A percentile compares a stretch with the other conserved stretches of the same genome.
These are phyloP conservation scores for Globisporangium paddicum DNA, from an alignment of 352 stramenopile species.

Conservation along the genomic window DNA sequence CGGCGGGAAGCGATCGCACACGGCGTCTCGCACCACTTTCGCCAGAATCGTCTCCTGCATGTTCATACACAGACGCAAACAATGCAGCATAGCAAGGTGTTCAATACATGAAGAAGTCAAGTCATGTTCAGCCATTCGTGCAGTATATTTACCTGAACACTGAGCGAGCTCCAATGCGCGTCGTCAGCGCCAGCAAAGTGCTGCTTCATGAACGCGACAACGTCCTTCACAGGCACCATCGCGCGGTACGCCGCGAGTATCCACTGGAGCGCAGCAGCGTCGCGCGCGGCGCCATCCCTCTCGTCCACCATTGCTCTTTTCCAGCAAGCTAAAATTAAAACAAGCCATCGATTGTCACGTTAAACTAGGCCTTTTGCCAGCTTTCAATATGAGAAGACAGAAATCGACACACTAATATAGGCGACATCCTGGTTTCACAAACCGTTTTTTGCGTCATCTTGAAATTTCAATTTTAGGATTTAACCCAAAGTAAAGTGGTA, in stretches of 20 bases:
- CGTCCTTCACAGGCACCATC: conserved; percentile 44
- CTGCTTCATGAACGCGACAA: conserved; percentile 35
- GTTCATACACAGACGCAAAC: background rate
- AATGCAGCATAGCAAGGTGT: background rate
- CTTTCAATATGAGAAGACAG: no score
- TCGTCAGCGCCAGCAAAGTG: conserved; percentile 13
- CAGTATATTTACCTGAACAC: conserved; percentile 41
- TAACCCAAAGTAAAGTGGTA: conserved; percentile 1
- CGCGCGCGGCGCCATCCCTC: background rate
- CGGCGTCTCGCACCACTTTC: conserved; percentile 40
- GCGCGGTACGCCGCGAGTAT: conserved; percentile 61
- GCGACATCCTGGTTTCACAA: background rate
- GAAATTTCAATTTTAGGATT: background rate
- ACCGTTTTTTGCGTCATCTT: background rate
- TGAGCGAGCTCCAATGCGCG: conserved; percentile 39
- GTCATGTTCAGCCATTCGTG: conserved; percentile 1
- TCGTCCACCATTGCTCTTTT: conserved; percentile 1
- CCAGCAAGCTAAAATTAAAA: no score
- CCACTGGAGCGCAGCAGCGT: conserved; percentile 16
- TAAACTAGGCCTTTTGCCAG: no score
- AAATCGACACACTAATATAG: background rate
- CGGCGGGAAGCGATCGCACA: conserved; percentile 60
- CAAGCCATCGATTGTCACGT: no score
- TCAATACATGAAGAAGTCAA: no score
- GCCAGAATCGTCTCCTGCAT: conserved; percentile 46